Percentiles rank a stretch among this genome's conserved stretches.
Conservation (phyloP, 257 asterid species). For the Solanum neorickii region DNA sequence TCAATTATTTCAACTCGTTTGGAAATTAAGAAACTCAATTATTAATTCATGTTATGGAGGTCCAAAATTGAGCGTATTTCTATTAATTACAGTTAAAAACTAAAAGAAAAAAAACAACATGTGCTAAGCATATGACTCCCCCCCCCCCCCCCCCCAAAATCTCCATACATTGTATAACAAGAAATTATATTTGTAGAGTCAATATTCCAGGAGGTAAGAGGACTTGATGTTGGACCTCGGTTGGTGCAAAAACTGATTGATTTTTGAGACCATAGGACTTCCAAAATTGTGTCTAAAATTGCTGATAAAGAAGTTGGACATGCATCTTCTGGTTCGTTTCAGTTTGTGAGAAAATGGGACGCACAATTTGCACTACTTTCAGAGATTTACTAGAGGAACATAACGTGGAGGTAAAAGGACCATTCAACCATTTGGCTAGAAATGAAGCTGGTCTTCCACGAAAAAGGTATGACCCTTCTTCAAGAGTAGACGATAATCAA, state of each 20-base stretch:
- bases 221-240: conserved; percentile 95
- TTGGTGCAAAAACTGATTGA: conserved; percentile 68
- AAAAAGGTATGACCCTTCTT: conserved; percentile 72
- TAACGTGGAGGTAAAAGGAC: conserved; percentile 77
- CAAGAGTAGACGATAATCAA: conserved; percentile 15
- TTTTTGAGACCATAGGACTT: conserved; percentile 75
- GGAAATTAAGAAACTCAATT: no score
- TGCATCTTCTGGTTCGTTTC: conserved; percentile 76
- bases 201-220: conserved; percentile 66
- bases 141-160: no score
- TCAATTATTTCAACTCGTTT: no score
- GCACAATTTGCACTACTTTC: conserved; percentile 54
- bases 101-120: no score
- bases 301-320: conserved; percentile 94
- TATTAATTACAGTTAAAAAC: no score
- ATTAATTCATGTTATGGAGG: no score
- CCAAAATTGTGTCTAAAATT: conserved; percentile 65
- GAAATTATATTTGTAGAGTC: no score
- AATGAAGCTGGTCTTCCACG: conserved; percentile 82
- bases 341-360: conserved; percentile 51
- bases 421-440: conserved; percentile 74
- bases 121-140: no score
- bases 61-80: no score
- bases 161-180: no score
- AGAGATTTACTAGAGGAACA: conserved; percentile 66